These are phyloP conservation scores for Acer campestre DNA, from an alignment of 345 rosid species.

Conservation along the genomic window DNA sequence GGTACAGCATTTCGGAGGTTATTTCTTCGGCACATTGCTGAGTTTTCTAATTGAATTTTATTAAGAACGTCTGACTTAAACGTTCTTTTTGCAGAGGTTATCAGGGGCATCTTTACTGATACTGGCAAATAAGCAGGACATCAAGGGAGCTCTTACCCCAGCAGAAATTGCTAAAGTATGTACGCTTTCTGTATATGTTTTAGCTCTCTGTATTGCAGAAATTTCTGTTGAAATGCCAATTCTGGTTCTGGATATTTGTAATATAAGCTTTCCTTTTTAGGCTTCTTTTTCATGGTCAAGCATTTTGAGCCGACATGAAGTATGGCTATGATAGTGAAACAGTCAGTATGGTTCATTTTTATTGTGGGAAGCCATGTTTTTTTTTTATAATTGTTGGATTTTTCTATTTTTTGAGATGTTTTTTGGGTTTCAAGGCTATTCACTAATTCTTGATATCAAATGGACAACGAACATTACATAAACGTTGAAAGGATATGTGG, in stretches of 20 bases:
- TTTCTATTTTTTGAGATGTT: background rate
- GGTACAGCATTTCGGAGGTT: background rate
- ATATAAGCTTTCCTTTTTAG: background rate
- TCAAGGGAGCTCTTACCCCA: conserved; percentile 82
- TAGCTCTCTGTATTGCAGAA: background rate
- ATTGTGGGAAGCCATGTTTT: too few species aligned
- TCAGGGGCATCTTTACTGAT: conserved; percentile 86
- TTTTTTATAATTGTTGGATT: background rate
- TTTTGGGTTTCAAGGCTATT: too few species aligned
- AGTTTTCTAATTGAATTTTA: background rate
- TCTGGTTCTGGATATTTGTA: too few species aligned
- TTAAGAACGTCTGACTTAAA: background rate
- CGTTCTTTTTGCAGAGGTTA: conserved; percentile 58
- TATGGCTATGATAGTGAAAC: background rate
- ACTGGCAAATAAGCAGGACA: conserved; percentile 91
- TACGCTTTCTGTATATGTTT: background rate
- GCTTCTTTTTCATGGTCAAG: background rate
- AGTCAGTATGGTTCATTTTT: too few species aligned
- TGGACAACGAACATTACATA: too few species aligned
- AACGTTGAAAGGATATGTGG: too few species aligned
- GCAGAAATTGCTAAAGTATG: conserved; percentile 83
- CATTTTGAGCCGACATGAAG: conserved; percentile 11
- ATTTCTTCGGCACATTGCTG: background rate
- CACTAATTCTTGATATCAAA: too few species aligned
- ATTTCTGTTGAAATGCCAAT: too few species aligned